Conservation (phyloP, 176 grass and related monocot species). For the Cenchrus americanus region DNA sequence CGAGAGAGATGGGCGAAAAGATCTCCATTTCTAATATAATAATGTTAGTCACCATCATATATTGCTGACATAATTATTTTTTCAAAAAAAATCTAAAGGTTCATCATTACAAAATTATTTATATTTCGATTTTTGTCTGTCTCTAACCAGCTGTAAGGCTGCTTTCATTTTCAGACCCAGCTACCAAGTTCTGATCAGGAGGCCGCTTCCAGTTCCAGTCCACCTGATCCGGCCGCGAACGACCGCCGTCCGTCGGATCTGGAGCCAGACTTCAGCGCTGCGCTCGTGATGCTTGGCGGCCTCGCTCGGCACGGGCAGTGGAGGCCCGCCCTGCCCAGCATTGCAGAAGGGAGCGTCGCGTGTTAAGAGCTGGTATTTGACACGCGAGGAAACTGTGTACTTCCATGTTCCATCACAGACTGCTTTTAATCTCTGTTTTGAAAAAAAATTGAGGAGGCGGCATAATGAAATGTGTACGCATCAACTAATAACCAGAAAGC, state of each 20-base stretch:
- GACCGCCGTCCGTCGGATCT: background rate
- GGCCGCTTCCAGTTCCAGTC: too few relatives aligned
- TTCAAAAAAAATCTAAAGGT: background rate
- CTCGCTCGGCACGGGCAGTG: slow-evolving; percentile 19
- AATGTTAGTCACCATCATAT: too few relatives aligned
- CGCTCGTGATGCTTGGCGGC: background rate
- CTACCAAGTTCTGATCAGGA: background rate
- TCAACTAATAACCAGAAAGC: too few relatives aligned
- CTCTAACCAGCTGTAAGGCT: background rate
- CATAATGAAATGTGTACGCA: too few relatives aligned
- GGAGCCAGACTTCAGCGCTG: background rate
- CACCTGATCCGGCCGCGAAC: background rate
- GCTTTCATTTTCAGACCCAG: background rate
- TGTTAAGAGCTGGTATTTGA: background rate
- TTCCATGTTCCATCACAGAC: too few relatives aligned
- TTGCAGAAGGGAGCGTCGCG: slow-evolving; percentile 25
- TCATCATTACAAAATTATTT: background rate
- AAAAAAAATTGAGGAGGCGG: too few relatives aligned
- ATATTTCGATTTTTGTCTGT: background rate
- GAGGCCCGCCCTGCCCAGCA: slow-evolving; percentile 45
- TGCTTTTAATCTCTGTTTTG: too few relatives aligned
- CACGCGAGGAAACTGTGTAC: too few relatives aligned
- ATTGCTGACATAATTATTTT: too few relatives aligned
- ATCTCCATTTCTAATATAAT: background rate
- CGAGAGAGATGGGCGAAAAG: background rate